Conservation (phyloP, 1,139 yeast genomes). For the Yamadazyma conglobata region DNA sequence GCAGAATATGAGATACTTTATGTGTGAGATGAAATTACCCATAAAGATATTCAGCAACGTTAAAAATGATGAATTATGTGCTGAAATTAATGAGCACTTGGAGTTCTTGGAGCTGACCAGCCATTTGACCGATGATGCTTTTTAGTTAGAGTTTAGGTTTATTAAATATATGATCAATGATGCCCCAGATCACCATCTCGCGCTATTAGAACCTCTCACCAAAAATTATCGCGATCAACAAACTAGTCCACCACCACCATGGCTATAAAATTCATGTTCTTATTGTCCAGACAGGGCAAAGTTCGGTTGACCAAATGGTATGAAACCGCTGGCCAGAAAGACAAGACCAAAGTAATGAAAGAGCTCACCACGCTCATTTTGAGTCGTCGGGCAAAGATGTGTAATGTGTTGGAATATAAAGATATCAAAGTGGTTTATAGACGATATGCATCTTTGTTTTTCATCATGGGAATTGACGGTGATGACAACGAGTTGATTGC, state of each 20-base stretch:
- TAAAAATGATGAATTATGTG: conserved; percentile 41
- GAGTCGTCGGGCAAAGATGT: conserved; percentile 88
- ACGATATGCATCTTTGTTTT: conserved; percentile 88
- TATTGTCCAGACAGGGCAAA: conserved; percentile 92
- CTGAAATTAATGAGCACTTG: conserved; percentile 46
- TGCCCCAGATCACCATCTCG: neutral
- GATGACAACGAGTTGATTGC: conserved; percentile 86
- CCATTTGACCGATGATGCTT: conserved; percentile 17
- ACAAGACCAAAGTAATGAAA: conserved; percentile 75
- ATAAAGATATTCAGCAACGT: conserved; percentile 46
- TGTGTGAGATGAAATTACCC: conserved; percentile 51
- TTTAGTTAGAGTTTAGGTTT: conserved; percentile 2
- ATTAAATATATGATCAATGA: neutral
- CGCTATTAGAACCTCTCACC: too few relatives aligned
- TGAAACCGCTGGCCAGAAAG: conserved; percentile 73
- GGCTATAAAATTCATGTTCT: conserved; percentile 73
- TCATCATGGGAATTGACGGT: conserved; percentile 79
- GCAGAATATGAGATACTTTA: conserved; percentile 53
- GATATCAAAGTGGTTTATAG: conserved; percentile 87
- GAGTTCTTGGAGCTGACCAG: conserved; percentile 35
- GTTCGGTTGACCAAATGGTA: conserved; percentile 94
- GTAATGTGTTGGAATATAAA: conserved; percentile 88
- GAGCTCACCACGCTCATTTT: conserved; percentile 85
- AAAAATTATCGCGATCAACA: conserved; percentile 1
- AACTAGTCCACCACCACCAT: conserved; percentile 25